These are phyloP conservation scores for Astrephomene gubernaculifera DNA, from an alignment of 139 green algal species.

Conservation along the genomic window DNA sequence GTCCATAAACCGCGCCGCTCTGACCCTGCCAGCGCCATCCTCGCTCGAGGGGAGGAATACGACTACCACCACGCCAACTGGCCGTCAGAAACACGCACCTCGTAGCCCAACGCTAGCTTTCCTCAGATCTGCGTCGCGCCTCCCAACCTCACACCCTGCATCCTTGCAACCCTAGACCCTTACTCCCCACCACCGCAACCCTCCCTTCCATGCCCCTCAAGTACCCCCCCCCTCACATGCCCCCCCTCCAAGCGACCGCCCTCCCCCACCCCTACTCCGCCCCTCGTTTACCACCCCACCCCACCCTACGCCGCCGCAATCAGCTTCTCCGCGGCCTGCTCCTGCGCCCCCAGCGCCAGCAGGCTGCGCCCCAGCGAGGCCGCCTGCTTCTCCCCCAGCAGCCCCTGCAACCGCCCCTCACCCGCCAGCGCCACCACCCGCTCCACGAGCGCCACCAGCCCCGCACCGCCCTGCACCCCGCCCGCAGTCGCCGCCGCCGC, in stretches of 20 bases:
- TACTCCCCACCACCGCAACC: background rate
- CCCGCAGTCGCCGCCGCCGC: background rate
- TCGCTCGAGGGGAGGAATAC: too few relatives aligned
- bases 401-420: constrained; percentile 1
- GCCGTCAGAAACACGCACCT: too few relatives aligned
- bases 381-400: constrained; percentile 19
- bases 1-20: too few relatives aligned
- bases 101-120: too few relatives aligned
- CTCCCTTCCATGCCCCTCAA: background rate
- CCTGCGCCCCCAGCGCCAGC: background rate
- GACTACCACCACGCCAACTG: too few relatives aligned
- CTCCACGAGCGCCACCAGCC: constrained; percentile 4
- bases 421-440: constrained; percentile 9
- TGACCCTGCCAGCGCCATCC: too few relatives aligned
- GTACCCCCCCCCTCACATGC: background rate
- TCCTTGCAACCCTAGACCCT: background rate
- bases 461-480: background rate
- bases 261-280: background rate
- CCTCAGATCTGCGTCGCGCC: too few relatives aligned
- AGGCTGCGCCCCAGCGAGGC: background rate
- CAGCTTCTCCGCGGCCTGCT: background rate
- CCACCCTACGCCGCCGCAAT: too few relatives aligned
- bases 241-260: background rate
- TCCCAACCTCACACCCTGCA: too few relatives aligned
- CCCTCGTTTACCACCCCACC: background rate